A percentile compares a stretch with the other conserved stretches of the same genome.
Evolutionary conservation across 164 flowering plant species (phyloP).

Genomic region (Chloranthus sessilifolius): DNA sequence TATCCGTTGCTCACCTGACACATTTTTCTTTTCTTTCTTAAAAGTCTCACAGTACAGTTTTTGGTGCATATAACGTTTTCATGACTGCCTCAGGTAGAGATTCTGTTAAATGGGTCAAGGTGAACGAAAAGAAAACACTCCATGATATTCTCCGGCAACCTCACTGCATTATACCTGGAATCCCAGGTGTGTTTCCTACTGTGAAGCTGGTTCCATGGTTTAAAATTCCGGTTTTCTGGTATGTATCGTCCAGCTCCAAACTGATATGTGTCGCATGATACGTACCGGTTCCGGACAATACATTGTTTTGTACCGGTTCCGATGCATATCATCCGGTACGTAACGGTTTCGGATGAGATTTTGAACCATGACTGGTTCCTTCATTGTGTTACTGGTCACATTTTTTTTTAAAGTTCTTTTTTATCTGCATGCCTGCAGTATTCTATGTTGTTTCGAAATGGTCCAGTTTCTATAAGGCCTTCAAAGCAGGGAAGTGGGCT

Average conservation of each 20-base stretch:
- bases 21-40: too few species aligned
- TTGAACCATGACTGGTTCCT: not conserved
- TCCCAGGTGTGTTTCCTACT: conserved; percentile 68
- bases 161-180: conserved; percentile 59
- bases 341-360: not conserved
- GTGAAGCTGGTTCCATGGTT: too few species aligned
- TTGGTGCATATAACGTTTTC: not conserved
- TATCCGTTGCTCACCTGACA: too few species aligned
- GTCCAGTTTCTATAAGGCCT: conserved; percentile 68
- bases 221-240: too few species aligned
- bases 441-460: conserved; percentile 69
- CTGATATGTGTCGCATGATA: too few species aligned
- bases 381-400: too few species aligned
- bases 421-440: conserved; percentile 41
- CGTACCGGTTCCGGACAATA: too few species aligned
- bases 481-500: conserved; percentile 76
- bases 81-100: conserved; percentile 24
- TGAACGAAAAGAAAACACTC: conserved; percentile 70
- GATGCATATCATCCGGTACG: not conserved
- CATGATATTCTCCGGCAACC: conserved; percentile 54
- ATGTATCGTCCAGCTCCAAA: too few species aligned
- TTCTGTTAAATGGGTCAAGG: conserved; percentile 58
- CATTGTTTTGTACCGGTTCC: not conserved
- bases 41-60: too few species aligned
- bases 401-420: not conserved